phyloP scores from a whole-genome alignment of 2,329 filamentous ascomycete genomes.

The Fusarium xylarioides region DNA sequence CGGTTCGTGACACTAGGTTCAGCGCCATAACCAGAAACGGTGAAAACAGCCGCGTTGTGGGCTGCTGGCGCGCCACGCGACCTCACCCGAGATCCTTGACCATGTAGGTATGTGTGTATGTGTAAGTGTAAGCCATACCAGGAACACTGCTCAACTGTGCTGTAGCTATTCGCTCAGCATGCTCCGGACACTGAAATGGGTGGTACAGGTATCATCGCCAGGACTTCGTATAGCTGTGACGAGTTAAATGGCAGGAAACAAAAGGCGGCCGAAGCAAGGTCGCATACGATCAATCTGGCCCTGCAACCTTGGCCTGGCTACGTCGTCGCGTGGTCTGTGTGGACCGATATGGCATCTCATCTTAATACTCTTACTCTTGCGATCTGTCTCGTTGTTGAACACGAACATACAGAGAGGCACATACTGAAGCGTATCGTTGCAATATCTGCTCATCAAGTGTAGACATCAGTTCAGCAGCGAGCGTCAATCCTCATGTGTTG shows the following conservation, averaged over 20 bases:
- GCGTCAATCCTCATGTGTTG: not conserved
- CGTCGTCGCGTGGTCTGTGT: constrained; percentile 8
- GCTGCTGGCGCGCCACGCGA: constrained; percentile 17
- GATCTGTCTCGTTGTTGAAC: not conserved
- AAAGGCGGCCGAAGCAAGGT: constrained; percentile 7
- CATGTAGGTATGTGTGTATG: not conserved
- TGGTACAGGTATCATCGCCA: not conserved
- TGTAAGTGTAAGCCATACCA: not conserved
- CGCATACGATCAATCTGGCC: not conserved
- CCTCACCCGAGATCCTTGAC: constrained; percentile 29
- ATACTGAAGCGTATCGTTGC: not conserved
- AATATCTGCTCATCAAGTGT: not conserved
- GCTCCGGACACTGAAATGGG: not conserved
- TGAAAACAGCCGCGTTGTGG: constrained; percentile 25
- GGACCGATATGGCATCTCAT: not conserved
- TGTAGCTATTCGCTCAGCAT: constrained; percentile 19
- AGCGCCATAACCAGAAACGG: constrained; percentile 32
- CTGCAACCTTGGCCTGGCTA: not conserved
- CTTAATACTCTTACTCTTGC: not conserved
- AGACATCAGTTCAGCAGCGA: not conserved
- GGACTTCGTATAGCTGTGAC: constrained; percentile 13
- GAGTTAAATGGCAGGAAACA: constrained; percentile 13
- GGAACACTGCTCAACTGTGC: constrained; percentile 4
- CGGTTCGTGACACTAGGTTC: constrained; percentile 24
- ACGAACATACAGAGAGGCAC: not conserved